Evolutionary conservation across 1,284 basidiomycete species (phyloP).

Genomic region (Tylopilus orsonianus): DNA sequence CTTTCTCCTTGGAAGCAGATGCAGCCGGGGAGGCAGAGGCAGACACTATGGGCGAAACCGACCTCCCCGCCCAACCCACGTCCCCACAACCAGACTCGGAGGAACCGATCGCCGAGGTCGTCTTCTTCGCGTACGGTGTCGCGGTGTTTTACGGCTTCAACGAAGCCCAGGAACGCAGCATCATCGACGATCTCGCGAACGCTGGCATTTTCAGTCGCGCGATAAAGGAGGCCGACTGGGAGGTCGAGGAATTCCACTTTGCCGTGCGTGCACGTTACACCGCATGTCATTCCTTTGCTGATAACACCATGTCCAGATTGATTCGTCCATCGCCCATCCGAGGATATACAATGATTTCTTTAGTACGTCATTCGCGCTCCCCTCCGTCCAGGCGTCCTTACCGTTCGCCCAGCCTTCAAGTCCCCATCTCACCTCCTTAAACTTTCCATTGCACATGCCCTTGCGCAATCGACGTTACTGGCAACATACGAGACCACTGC

Average conservation of each 20-base stretch:
- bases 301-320: slow-evolving; percentile 55
- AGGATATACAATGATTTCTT: slow-evolving; percentile 93
- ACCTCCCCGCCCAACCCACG: neutral
- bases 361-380: slow-evolving; percentile 49
- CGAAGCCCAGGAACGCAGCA: slow-evolving; percentile 72
- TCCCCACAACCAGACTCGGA: slow-evolving; percentile 14
- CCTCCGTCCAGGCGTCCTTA: slow-evolving; percentile 4
- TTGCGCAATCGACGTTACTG: slow-evolving; percentile 92
- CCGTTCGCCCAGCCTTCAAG: slow-evolving; percentile 68
- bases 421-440: slow-evolving; percentile 83
- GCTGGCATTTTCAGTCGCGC: slow-evolving; percentile 66
- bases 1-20: slow-evolving; percentile 22
- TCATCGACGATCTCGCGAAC: slow-evolving; percentile 79
- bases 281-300: neutral
- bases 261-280: slow-evolving; percentile 45
- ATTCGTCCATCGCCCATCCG: slow-evolving; percentile 80
- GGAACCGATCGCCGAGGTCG: slow-evolving; percentile 72
- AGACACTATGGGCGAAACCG: too few species aligned
- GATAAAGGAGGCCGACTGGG: slow-evolving; percentile 74
- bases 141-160: slow-evolving; percentile 85
- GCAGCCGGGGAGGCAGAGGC: slow-evolving; percentile 12
- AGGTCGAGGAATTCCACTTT: slow-evolving; percentile 89
- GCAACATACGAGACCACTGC: slow-evolving; percentile 87
- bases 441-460: slow-evolving; percentile 90
- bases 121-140: slow-evolving; percentile 87